Evolutionary conservation across 176 grass and related monocot genomes (phyloP).

Genomic region (Avena atlantica): DNA sequence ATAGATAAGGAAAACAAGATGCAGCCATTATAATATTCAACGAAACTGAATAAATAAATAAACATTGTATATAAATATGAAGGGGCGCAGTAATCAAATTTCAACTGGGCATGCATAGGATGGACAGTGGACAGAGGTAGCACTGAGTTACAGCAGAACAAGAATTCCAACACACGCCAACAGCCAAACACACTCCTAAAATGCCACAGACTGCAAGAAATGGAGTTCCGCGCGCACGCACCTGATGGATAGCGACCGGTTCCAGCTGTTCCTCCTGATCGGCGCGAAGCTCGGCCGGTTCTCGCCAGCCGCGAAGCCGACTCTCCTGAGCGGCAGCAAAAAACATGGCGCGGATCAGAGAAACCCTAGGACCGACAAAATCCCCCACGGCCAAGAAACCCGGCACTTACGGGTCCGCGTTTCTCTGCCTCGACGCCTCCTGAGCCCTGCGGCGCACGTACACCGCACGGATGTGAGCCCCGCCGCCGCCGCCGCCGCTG

Average conservation of each 20-base stretch:
- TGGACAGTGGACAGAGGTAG: background rate
- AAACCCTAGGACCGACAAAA: slow-evolving; percentile 25
- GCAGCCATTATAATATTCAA: background rate
- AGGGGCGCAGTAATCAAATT: background rate
- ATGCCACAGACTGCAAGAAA: background rate
- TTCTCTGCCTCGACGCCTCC: slow-evolving; percentile 38
- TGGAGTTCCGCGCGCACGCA: slow-evolving; percentile 39
- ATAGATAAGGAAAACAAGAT: background rate
- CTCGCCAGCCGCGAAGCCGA: slow-evolving; percentile 40
- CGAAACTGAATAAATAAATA: background rate
- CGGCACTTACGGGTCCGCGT: slow-evolving; percentile 47
- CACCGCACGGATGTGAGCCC: slow-evolving; percentile 54
- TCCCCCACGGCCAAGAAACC: background rate
- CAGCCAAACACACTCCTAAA: background rate
- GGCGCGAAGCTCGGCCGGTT: slow-evolving; percentile 59
- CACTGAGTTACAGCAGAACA: background rate
- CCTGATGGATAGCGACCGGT: slow-evolving; percentile 94
- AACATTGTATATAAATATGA: background rate
- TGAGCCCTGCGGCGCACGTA: slow-evolving; percentile 61
- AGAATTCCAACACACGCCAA: background rate
- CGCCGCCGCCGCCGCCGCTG: slow-evolving; percentile 47
- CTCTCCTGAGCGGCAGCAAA: slow-evolving; percentile 30
- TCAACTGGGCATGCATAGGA: background rate
- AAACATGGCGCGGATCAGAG: slow-evolving; percentile 3
- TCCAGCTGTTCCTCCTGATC: slow-evolving; percentile 78